phyloP scores from a whole-genome alignment of 108 stramenopile species.

The Ochromonas danica region DNA sequence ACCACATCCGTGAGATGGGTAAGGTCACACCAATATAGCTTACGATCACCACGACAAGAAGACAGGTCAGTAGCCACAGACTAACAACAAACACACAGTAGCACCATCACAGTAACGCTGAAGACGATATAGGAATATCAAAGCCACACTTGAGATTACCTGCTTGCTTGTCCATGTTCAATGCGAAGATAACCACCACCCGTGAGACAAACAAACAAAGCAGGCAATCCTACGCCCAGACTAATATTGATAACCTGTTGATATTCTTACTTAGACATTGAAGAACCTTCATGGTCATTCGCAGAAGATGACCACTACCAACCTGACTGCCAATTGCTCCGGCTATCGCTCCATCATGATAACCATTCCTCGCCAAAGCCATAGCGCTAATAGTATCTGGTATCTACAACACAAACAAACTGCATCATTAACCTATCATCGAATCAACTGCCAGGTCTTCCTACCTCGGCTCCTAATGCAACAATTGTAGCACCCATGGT shows the following conservation, averaged over 20 bases:
- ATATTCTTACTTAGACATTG: conserved; percentile 1
- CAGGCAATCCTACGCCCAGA: conserved; percentile 19
- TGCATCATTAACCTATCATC: neutral
- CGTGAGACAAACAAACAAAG: conserved; percentile 1
- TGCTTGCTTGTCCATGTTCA: neutral
- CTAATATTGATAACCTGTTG: conserved; percentile 28
- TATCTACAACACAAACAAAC: conserved; percentile 22
- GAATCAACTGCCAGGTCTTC: neutral
- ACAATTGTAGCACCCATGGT: conserved; percentile 28
- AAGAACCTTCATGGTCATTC: neutral
- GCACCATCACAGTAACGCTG: neutral
- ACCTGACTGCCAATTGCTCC: conserved; percentile 27
- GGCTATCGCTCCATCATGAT: conserved; percentile 32
- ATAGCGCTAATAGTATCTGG: conserved; percentile 31
- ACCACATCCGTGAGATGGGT: conserved; percentile 16
- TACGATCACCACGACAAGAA: conserved; percentile 16
- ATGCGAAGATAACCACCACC: conserved; percentile 16
- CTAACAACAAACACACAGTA: conserved; percentile 9
- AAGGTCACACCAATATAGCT: conserved; percentile 22
- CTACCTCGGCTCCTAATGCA: conserved; percentile 33
- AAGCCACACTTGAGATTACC: neutral
- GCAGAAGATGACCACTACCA: conserved; percentile 4
- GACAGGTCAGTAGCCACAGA: neutral
- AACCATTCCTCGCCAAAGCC: conserved; percentile 18
- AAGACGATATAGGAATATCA: conserved; percentile 6